Base-by-base conservation (phyloP, 2,329 filamentous ascomycete genomes). In the Pseudogymnoascus sp. region DNA sequence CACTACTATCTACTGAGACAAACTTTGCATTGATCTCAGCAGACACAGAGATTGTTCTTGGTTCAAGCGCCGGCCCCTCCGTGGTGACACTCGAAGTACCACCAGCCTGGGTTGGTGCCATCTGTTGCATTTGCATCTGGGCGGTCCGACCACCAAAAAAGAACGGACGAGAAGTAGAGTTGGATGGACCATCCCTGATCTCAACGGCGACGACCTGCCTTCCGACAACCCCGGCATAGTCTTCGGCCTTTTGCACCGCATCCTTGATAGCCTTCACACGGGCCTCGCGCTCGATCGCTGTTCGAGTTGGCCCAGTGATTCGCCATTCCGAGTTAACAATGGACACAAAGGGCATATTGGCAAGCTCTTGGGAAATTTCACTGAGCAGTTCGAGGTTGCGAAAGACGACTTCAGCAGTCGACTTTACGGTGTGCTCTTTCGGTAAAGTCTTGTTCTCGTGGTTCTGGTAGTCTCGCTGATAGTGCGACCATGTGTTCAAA, bases 191-290 rank as follows among this genome's bases (percentile, higher is more conserved):
- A 33, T 68, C 66, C 19, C 61, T 52, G 26, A 68, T 67, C 41
- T 65, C 63, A 39, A 67, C 58, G 14, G 66, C 66, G 14, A 66
- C 61, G 4, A 68, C 63, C 19, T 58, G 52, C 1, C 66, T 61
- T 16, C 63, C 65, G 2, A 68, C 63, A 29, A 66, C 66, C 10
- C 59, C 61, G 4, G 66, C 62, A 21, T 68, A 68, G 61, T 68
- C 66, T 8, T 66, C 39, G 2, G 66, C 66, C 62, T 67, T 67
- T 31, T 68, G 60, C 33, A 68, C 66, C 1, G 66, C 66, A 35
- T 68, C 59, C 61, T 31, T 62, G 33, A 68, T 67, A n/a, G 66
- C 66, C 19, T 65, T 63, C 16, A 66, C 45, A 16, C 66, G 62
- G 6, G 66, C 66, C 62, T 67, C 66, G 39, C 66, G 66, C 33